Evolutionary conservation across 768 basidiomycete species (phyloP), one percentile per base, ranked within the genome.

Genomic region (Pulveroboletus sp.): DNA sequence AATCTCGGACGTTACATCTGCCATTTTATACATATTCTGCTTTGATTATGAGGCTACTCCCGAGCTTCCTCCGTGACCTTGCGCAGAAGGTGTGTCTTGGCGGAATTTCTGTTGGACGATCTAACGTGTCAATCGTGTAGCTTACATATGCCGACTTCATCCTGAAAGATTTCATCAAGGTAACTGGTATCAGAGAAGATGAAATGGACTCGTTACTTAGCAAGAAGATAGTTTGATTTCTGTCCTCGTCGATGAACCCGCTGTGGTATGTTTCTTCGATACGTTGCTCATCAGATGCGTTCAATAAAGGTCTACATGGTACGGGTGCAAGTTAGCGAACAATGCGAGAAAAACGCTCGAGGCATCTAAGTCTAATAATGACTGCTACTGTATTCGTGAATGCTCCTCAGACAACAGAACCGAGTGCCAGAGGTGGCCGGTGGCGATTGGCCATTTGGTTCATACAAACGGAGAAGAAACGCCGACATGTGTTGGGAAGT

Each of bases 1-100:
- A 94, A 57, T 87, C 85, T 13, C 77, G 79, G 50, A 78, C 74
- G 17, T 78, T 94, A 50, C 69, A 80, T 55, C 58, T 90, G 53
- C 93, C 93, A 14, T 85, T 90, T 66, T 90, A 82, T 57, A 74
- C 75, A 13, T 72, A 88, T 59, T 77, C 83, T 24, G 69, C 75
- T 31, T 81, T 84, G 36, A 73, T 72, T 52, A 57, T 87, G 51
- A 67, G 67, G 42, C 62, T 81, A 49, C 65, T 87, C 47, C 90
- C 90, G 7, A 88, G 84, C 61, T 92, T 83, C 65, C 43, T 82
- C 42, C 73, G 84, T 47, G 93, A 94, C 67, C 69, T 90, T 35
- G 71, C 72, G 8, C 87, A 91, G 72, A 86, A 84, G 83, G 90
- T 90, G 58, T 57, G 73, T 59, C 25, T 25, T 32, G 40, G 20